Percentiles rank a stretch among this genome's conserved stretches.
Evolutionary conservation across 345 rosid species (phyloP).

Genomic region (Iberis pinnata): DNA sequence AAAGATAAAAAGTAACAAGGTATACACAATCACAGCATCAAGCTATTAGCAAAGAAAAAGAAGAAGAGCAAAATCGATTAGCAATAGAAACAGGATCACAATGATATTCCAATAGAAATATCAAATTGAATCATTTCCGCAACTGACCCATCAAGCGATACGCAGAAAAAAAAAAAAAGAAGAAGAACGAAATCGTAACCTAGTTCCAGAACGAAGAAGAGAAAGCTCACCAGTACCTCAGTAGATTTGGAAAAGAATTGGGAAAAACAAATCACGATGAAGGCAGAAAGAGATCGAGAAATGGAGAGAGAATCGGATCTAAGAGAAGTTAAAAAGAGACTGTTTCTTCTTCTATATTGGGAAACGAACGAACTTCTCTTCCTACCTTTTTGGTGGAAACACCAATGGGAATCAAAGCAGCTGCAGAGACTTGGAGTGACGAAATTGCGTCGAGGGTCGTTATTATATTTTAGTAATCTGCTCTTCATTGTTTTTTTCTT

Average conservation of each 20-base stretch:
- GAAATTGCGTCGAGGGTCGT: slow-evolving; percentile 5
- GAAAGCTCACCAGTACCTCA: slow-evolving; percentile 12
- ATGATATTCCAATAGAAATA: no score
- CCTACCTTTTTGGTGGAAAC: slow-evolving; percentile 14
- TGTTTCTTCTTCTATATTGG: slow-evolving; percentile 9
- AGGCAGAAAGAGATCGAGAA: neutral
- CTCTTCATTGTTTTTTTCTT: no score
- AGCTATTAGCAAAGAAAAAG: no score
- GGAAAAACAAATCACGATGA: neutral
- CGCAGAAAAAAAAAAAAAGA: no score
- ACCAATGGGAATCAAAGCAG: slow-evolving; percentile 13
- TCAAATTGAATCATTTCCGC: no score
- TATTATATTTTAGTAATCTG: neutral
- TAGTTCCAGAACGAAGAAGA: neutral
- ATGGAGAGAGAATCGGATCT: slow-evolving; percentile 24
- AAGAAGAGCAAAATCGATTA: no score
- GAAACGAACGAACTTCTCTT: slow-evolving; percentile 22
- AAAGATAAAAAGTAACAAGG: no score
- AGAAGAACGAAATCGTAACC: no score
- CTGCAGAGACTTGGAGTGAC: slow-evolving; percentile 9
- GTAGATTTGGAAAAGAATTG: slow-evolving; percentile 12
- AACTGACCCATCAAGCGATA: no score
- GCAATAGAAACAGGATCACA: no score
- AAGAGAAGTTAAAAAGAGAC: no score
- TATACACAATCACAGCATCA: no score